A percentile compares a stretch with the other conserved stretches of the same genome.
Conservation (phyloP, 257 asterid species). For the Anisodus tanguticus region DNA sequence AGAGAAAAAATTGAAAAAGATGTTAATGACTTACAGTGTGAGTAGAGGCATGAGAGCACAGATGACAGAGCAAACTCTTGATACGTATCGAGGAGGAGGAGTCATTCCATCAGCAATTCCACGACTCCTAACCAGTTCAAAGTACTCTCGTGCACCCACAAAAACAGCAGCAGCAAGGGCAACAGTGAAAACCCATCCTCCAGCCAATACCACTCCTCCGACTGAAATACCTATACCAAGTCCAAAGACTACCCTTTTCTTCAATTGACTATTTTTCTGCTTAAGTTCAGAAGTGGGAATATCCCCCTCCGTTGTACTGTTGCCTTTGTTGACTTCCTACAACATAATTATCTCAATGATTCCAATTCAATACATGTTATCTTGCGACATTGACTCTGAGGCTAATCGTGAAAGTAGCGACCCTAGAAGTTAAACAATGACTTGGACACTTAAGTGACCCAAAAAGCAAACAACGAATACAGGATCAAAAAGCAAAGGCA, state of each 20-base stretch:
- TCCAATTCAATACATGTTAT: conserved; percentile 34
- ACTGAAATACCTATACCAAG: conserved; percentile 77
- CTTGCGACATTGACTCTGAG: conserved; percentile 11
- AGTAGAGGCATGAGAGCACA: conserved; percentile 83
- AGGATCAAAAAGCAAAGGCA: conserved; percentile 9
- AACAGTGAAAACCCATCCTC: conserved; percentile 87
- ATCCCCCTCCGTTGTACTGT: conserved; percentile 44
- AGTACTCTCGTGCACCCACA: conserved; percentile 85
- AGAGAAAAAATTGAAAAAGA: conserved; percentile 15
- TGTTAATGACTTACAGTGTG: conserved; percentile 76
- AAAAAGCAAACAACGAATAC: conserved; percentile 8
- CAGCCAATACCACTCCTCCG: conserved; percentile 93
- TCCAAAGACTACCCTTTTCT: conserved; percentile 83
- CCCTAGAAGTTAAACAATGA: not conserved
- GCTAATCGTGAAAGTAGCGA: conserved; percentile 15
- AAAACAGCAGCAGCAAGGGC: conserved; percentile 82
- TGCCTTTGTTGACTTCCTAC: conserved; percentile 71
- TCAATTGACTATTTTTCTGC: conserved; percentile 68
- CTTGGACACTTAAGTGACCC: not conserved
- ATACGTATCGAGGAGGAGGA: conserved; percentile 91
- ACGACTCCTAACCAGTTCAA: conserved; percentile 94
- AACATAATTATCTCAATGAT: conserved; percentile 48
- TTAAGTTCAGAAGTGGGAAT: conserved; percentile 45
- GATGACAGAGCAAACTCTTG: conserved; percentile 85
- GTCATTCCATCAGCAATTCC: conserved; percentile 97